Base-by-base conservation (phyloP, 2,329 filamentous ascomycete genomes). In the Laburnicola sp. region DNA sequence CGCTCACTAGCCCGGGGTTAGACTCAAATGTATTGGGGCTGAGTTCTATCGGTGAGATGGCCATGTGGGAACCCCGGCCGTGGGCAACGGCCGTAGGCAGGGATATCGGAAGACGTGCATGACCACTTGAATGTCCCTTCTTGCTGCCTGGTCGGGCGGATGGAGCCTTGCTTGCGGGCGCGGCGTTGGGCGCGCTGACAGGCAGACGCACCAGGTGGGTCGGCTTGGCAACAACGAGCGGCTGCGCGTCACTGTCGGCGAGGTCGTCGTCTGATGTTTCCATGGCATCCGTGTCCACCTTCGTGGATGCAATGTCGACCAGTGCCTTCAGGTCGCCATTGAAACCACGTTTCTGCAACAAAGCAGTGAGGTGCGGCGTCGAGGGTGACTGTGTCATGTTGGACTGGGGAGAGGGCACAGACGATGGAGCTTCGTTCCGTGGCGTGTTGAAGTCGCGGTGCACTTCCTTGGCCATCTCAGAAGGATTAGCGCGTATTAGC, bases 1-100 rank as follows among this genome's bases (percentile, higher is more conserved):
- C 78, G 57, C 75, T 78, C 31, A 80, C 75, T 53, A 80, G 64
- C 23, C 77, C 78, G 11, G 78, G 78, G 44, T 77, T 77, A 59
- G 75, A 78, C 62, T 79, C 77, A 47, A 75, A 73, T 2, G 76
- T 75, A 51, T 78, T 70, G 28, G 78, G 78, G 54, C 74, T 77
- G 52, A 78, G 70, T 37, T 74, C 73, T 57, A 72, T 63, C 36
- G 69, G 69, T 16, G 70, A 73, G 27, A 59, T 61, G 47, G 64
- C 69, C 55, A 69, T 54, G 48, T 67, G 65, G 51, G 63, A 57
- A 50, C 60, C 59, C 53, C 53, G 56, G 39, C 62, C 58, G 16
- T 64, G 62, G 47, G 63, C 60, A 47, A 63, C 58, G 5, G 65
- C 60, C 22, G 65, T 60, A 7, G 66, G 65, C 16, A 72, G 59